Conservation (phyloP, 805 yeast genomes). For the Candida fluviatilis region DNA sequence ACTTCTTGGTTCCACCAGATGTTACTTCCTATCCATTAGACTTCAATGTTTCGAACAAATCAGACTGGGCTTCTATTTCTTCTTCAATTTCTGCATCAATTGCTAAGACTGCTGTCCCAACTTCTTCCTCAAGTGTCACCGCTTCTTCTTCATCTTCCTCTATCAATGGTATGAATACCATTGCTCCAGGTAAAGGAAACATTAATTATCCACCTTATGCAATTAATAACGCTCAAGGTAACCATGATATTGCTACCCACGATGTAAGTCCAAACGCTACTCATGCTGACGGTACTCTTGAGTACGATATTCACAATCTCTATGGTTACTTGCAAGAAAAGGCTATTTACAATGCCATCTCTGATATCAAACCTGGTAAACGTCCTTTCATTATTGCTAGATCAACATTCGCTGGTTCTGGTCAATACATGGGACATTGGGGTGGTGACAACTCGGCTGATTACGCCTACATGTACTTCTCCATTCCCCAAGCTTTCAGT, state of each 20-base stretch:
- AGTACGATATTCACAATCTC: conserved; percentile 23
- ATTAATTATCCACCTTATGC: conserved; percentile 32
- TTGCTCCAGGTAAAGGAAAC: conserved; percentile 23
- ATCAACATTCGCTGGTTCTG: conserved; percentile 20
- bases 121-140: conserved; percentile 7
- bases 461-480: conserved; percentile 17
- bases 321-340: conserved; percentile 20
- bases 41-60: conserved; percentile 13
- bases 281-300: conserved; percentile 21
- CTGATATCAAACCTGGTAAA: conserved; percentile 14
- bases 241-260: conserved; percentile 19
- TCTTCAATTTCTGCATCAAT: conserved; percentile 6
- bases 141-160: conserved; percentile 10
- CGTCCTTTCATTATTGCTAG: conserved; percentile 22
- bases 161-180: conserved; percentile 12
- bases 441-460: conserved; percentile 22
- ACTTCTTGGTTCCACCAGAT: conserved; percentile 12
- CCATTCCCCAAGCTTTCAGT: conserved; percentile 22
- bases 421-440: conserved; percentile 19
- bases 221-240: conserved; percentile 21
- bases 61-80: conserved; percentile 13
- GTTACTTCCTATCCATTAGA: conserved; percentile 13
- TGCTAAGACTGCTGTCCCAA: conserved; percentile 11
- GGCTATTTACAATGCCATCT: conserved; percentile 16
- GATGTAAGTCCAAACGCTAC: conserved; percentile 27